These are phyloP conservation scores for Ottelia alismoides DNA, from an alignment of 106 monocot species.

Conservation along the genomic window DNA sequence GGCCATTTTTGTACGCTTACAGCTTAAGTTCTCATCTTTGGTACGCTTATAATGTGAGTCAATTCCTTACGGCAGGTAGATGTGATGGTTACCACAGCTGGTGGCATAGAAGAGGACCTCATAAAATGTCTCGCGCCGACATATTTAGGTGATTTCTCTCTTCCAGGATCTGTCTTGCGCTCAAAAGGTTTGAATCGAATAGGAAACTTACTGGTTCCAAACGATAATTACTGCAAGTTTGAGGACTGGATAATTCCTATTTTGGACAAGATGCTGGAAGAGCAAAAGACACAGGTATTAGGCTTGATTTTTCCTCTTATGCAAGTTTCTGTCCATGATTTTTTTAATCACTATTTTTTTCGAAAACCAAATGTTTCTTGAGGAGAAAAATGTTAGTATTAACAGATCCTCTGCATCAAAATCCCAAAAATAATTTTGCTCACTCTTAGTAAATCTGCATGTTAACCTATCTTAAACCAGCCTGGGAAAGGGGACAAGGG, in stretches of 20 bases:
- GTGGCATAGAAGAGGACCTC: slow-evolving; percentile 93
- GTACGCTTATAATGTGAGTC: too few relatives aligned
- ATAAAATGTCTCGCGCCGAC: slow-evolving; percentile 97
- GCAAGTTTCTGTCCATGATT: too few relatives aligned
- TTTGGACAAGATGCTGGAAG: slow-evolving; percentile 70
- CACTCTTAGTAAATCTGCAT: too few relatives aligned
- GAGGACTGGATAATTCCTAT: slow-evolving; percentile 97
- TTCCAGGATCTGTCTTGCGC: slow-evolving; percentile 58
- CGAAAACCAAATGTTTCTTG: background rate
- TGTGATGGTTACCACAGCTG: slow-evolving; percentile 95
- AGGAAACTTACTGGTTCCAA: slow-evolving; percentile 89
- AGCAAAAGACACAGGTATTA: slow-evolving; percentile 61
- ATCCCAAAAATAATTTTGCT: background rate
- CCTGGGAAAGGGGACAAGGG: too few relatives aligned
- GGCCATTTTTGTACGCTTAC: too few relatives aligned
- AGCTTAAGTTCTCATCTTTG: too few relatives aligned
- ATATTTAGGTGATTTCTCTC: slow-evolving; percentile 77
- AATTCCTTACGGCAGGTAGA: slow-evolving; percentile 92
- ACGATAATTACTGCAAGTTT: slow-evolving; percentile 99
- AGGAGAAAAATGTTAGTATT: too few relatives aligned
- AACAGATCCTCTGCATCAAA: background rate
- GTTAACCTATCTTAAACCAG: too few relatives aligned
- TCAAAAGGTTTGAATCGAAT: slow-evolving; percentile 97
- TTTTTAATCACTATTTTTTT: too few relatives aligned
- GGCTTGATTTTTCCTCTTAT: too few relatives aligned